Conservation (phyloP, 108 stramenopile species). For the Skeletonema tropicum region DNA sequence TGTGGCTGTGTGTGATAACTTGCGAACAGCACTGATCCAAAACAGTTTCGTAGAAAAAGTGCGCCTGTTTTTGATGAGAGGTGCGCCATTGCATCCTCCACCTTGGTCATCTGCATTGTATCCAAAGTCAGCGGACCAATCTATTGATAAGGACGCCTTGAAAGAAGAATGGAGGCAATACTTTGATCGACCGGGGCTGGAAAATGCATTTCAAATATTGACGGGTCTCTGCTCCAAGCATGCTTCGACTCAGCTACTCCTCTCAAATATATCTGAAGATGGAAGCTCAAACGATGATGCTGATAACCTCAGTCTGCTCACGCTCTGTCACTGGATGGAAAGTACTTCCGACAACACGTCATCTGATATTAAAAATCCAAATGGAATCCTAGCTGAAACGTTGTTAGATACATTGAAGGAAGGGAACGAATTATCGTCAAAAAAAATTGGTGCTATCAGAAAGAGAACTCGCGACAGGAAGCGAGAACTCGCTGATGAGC, state of each 20-base stretch:
- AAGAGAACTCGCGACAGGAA: conserved; percentile 75
- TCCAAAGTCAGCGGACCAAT: conserved; percentile 29
- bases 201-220: conserved; percentile 67
- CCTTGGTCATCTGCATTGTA: conserved; percentile 81
- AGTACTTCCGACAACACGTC: conserved; percentile 74
- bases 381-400: conserved; percentile 83
- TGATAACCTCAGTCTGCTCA: conserved; percentile 37
- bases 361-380: conserved; percentile 50
- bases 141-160: conserved; percentile 1
- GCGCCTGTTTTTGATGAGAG: conserved; percentile 49
- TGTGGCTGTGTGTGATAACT: conserved; percentile 73
- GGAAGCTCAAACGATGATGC: not conserved
- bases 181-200: conserved; percentile 62
- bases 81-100: conserved; percentile 69
- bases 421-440: conserved; percentile 42
- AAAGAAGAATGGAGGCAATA: conserved; percentile 63
- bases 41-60: conserved; percentile 75
- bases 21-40: conserved; percentile 61
- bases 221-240: conserved; percentile 70
- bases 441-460: conserved; percentile 50
- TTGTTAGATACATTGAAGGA: conserved; percentile 72
- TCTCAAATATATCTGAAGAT: conserved; percentile 9
- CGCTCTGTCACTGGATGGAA: conserved; percentile 84
- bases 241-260: conserved; percentile 51
- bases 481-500: conserved; percentile 79